Conservation (phyloP, 225 moss, liverwort and hornwort species). For the Pleurozium schreberi region DNA sequence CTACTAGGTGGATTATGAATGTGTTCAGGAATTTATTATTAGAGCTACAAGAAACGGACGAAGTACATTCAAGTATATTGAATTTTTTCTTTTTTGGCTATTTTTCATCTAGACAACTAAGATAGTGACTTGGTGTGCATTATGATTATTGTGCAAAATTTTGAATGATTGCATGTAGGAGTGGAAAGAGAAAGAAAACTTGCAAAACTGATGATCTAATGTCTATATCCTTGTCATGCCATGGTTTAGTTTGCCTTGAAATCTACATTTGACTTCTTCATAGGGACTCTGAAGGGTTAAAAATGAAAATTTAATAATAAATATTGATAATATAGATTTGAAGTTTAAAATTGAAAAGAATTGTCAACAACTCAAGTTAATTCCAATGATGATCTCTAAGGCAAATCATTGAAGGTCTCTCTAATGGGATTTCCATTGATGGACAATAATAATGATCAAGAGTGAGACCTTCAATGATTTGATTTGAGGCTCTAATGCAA, state of each 20-base stretch:
- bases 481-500: neutral
- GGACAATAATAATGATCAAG: neutral
- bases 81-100: neutral
- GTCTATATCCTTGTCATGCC: neutral
- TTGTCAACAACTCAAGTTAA: neutral
- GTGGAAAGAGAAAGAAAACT: neutral
- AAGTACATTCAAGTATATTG: neutral
- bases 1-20: neutral
- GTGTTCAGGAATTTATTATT: neutral
- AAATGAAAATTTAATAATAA: neutral
- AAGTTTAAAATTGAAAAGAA: neutral
- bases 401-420: fast-evolving
- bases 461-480: neutral
- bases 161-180: neutral
- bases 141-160: neutral
- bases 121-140: fast-evolving
- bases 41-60: fast-evolving
- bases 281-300: fast-evolving
- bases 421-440: neutral
- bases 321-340: neutral
- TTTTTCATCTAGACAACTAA: neutral
- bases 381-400: neutral
- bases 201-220: neutral
- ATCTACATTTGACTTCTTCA: fast-evolving
- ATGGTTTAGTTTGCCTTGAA: neutral